Conservation (phyloP, 352 stramenopile species). For the Phytopythium kandeliae region DNA sequence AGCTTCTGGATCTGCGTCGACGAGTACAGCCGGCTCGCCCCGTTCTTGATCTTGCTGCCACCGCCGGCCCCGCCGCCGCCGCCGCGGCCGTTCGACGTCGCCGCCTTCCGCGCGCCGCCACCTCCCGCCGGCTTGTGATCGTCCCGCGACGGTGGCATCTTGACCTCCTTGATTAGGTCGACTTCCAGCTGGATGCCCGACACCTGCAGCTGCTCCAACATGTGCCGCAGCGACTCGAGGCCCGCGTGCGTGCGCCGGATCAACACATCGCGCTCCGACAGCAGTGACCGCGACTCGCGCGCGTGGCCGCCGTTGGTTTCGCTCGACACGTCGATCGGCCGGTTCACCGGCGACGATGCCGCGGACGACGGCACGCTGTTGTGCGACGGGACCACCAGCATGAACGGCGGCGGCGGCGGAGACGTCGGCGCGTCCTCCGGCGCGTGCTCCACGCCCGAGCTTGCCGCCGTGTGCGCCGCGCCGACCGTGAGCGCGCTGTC, state of each 20-base stretch:
- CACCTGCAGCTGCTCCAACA: constrained; percentile 76
- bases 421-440: constrained; percentile 6
- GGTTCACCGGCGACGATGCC: constrained; percentile 19
- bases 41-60: constrained; percentile 62
- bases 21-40: constrained; percentile 78
- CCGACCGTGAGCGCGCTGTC: neutral
- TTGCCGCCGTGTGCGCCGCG: constrained; percentile 4
- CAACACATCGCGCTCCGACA: constrained; percentile 34
- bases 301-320: constrained; percentile 8
- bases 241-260: constrained; percentile 52
- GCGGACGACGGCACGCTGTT: constrained; percentile 24
- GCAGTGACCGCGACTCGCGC: constrained; percentile 6
- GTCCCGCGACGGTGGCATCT: constrained; percentile 40
- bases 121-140: constrained; percentile 36
- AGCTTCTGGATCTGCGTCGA: constrained; percentile 86
- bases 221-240: constrained; percentile 58
- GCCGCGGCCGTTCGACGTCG: constrained; percentile 17
- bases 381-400: constrained; percentile 31
- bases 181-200: constrained; percentile 79
- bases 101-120: constrained; percentile 18
- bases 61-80: constrained; percentile 35
- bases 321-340: constrained; percentile 25
- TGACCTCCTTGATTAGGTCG: constrained; percentile 77
- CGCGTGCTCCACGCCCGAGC: neutral
- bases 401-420: constrained; percentile 29